phyloP scores from a whole-genome alignment of 2,329 filamentous ascomycete species.

The Claviceps arundinis region DNA sequence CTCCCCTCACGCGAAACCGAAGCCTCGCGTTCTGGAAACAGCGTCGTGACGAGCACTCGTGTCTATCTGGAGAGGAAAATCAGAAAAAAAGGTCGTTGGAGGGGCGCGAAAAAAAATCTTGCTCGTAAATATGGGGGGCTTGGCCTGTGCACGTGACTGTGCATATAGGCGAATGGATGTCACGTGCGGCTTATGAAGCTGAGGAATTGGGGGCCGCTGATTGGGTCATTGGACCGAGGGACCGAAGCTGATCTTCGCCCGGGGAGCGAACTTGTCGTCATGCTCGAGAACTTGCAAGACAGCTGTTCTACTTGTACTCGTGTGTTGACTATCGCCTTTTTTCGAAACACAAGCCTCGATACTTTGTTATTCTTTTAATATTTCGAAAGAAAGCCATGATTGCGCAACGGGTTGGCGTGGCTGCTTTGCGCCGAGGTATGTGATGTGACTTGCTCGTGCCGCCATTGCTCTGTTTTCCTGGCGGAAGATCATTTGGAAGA shows the following conservation, averaged over 20 bases:
- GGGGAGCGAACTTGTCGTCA: background rate
- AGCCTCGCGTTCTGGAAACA: conserved; percentile 5
- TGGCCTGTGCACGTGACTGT: conserved; percentile 10
- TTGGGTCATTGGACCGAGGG: conserved; percentile 33
- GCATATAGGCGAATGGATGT: conserved; percentile 7
- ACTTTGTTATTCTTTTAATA: background rate
- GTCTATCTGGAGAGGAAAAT: conserved; percentile 35
- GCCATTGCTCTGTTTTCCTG: background rate
- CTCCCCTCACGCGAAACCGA: conserved; percentile 12
- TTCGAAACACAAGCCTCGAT: background rate
- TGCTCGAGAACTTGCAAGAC: background rate
- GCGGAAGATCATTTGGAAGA: no score
- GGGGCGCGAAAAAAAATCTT: conserved; percentile 4
- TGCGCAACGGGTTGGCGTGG: conserved; percentile 42
- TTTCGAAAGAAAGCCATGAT: conserved; percentile 27
- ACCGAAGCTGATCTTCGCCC: conserved; percentile 12
- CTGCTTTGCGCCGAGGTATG: conserved; percentile 46
- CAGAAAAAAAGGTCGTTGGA: conserved; percentile 15
- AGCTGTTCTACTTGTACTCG: background rate
- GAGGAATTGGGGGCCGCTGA: conserved; percentile 24
- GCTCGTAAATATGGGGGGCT: background rate
- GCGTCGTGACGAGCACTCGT: conserved; percentile 30
- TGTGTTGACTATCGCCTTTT: background rate
- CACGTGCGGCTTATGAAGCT: conserved; percentile 18
- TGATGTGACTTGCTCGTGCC: background rate